Base-by-base conservation (phyloP, 2,329 filamentous ascomycete species). In the Magnaporthiopsis poae region DNA sequence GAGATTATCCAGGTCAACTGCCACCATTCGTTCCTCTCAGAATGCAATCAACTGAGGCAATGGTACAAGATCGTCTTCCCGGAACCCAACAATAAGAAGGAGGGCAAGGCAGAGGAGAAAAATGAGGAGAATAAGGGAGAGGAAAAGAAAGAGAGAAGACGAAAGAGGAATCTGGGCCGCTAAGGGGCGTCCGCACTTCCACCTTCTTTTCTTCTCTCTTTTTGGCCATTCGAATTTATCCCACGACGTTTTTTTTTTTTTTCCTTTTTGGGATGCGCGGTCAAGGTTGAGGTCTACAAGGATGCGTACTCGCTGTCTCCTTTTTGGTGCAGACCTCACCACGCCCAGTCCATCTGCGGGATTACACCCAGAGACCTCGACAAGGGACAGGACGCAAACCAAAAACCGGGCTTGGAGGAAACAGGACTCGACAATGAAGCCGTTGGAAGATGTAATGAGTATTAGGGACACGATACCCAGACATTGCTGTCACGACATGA, bases 1-100 rank as follows among this genome's bases (percentile, higher is more conserved):
- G 72, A 74, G 60, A 70, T 75, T n/a, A 71, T 74, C 21, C 66
- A 69, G 56, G 71, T 72, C 8, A 74, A 72, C 66, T 77, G 74
- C 62, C 66, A 70, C 12, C 66, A 69, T 62, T 71, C 68, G 9
- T 70, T 72, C 29, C 63, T 69, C 7, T n/a, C 46, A n/a, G 46
- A 56, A 7, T 56, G 46, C 9, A 56, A 56, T 5, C 15, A 56
- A 25, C 46, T 56, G 46, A 56, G 46, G n/a, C 46, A 25, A 9
- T 56, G 46, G 46, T 56, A 56, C 46, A 56, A 56, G 46, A n/a
- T 25, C 21, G 13, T 56, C 46, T 56, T 56, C 46, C 46, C 46
- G 21, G 18, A 56, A 0, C 46, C 46, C 46, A 56, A 9, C 7
- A 21, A 8, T 8, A 56, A 56, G 46, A 56, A 56, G 46, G 8